Evolutionary conservation across 164 flowering plant species (phyloP).

Genomic region (Piper longum): DNA sequence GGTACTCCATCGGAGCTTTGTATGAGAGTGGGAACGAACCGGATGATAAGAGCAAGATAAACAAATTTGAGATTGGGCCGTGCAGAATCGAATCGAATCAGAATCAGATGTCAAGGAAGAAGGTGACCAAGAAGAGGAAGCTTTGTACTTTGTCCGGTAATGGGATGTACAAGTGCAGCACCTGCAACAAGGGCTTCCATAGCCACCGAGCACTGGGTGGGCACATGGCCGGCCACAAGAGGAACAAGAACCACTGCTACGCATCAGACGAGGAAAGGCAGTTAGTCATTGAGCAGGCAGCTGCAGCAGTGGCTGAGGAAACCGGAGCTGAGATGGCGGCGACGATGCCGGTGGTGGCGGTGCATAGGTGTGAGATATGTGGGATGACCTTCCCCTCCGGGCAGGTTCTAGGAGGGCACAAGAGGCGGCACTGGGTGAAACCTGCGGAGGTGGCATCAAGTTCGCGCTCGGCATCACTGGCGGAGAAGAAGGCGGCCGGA

Average conservation of each 20-base stretch:
- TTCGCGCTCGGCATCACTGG: too few relatives aligned
- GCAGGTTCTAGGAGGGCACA: too few relatives aligned
- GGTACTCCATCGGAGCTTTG: not conserved
- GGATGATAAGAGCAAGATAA: too few relatives aligned
- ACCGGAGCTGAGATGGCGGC: too few relatives aligned
- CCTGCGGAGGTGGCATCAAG: too few relatives aligned
- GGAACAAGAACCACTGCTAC: conserved; percentile 7
- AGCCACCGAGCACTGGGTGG: conserved; percentile 67
- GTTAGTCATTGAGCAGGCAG: not conserved
- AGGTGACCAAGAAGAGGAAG: conserved; percentile 12
- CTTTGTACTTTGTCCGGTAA: conserved; percentile 14
- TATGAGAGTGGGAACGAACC: conserved; percentile 1
- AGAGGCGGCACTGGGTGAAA: too few relatives aligned
- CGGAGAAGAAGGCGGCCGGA: too few relatives aligned
- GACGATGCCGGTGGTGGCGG: too few relatives aligned
- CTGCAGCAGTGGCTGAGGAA: not conserved
- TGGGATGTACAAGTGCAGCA: conserved; percentile 16
- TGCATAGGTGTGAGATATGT: too few relatives aligned
- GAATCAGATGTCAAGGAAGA: not conserved
- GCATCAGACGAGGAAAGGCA: not conserved
- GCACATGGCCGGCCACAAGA: conserved; percentile 52
- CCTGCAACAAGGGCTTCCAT: conserved; percentile 32
- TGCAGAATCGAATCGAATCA: too few relatives aligned
- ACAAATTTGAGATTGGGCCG: too few relatives aligned
- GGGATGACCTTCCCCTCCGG: too few relatives aligned